Conservation (phyloP, 306 rosid species). For the Prunus armeniaca region DNA sequence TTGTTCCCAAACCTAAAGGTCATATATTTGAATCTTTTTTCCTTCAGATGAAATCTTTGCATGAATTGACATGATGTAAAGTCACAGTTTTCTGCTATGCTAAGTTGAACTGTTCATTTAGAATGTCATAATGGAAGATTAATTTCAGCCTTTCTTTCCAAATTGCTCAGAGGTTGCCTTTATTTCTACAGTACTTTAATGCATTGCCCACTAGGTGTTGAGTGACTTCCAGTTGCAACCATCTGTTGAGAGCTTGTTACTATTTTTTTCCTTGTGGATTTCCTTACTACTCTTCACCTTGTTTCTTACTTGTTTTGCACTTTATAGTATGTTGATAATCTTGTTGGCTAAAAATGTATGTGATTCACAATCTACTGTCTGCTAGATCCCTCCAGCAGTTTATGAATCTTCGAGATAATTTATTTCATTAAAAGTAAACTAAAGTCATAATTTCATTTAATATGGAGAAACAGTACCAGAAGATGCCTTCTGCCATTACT, state of each 20-base stretch:
- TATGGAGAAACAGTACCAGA: too few relatives aligned
- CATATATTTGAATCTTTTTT: conserved; percentile 9
- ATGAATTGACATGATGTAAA: conserved; percentile 10
- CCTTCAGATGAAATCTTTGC: conserved; percentile 6
- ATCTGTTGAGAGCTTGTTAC: neutral
- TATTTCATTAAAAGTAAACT: neutral
- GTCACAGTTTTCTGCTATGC: neutral
- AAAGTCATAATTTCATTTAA: neutral
- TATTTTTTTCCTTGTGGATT: neutral
- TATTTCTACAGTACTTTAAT: neutral
- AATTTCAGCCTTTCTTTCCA: neutral
- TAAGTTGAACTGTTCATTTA: neutral
- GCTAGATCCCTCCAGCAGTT: neutral
- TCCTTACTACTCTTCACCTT: neutral
- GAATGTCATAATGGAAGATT: neutral
- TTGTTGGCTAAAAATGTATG: neutral
- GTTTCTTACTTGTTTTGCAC: neutral
- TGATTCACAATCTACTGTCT: neutral
- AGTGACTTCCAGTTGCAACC: neutral
- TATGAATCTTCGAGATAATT: neutral
- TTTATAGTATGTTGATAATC: neutral
- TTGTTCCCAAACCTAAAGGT: conserved; percentile 98
- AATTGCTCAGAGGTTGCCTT: neutral
- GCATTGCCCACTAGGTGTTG: neutral
- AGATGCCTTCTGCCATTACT: too few relatives aligned